A percentile compares a stretch with the other conserved stretches of the same genome.
Evolutionary conservation across 306 rosid species (phyloP).

Genomic region (Medicago ruthenica): DNA sequence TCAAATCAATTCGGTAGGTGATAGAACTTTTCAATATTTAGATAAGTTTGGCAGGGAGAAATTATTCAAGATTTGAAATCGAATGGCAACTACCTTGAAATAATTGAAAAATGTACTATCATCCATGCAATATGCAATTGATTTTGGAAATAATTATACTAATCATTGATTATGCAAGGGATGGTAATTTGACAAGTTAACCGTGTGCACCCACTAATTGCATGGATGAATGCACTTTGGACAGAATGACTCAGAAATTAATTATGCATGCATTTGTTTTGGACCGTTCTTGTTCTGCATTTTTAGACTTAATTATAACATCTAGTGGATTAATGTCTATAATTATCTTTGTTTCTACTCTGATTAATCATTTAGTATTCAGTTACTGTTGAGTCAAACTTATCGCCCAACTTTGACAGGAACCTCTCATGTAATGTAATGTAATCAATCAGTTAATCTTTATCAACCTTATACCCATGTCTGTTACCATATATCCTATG

Average conservation of each 20-base stretch:
- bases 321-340: constrained; percentile 34
- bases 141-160: constrained; percentile 38
- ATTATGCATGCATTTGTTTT: constrained; percentile 38
- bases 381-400: constrained; percentile 25
- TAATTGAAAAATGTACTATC: constrained; percentile 28
- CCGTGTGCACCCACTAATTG: constrained; percentile 37
- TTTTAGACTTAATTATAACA: constrained; percentile 34
- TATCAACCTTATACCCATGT: constrained; percentile 43
- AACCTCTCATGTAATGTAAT: constrained; percentile 17
- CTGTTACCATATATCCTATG: constrained; percentile 23
- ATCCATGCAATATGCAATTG: constrained; percentile 7
- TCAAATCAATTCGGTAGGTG: constrained; percentile 48
- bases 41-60: constrained; percentile 45
- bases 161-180: constrained; percentile 42
- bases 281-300: background rate
- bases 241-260: background rate
- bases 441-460: constrained; percentile 31
- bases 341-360: constrained; percentile 24
- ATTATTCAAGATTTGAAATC: constrained; percentile 43
- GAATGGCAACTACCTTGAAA: constrained; percentile 42
- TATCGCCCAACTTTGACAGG: constrained; percentile 35
- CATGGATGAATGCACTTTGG: constrained; percentile 22
- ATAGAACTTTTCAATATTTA: constrained; percentile 28
- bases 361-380: constrained; percentile 34
- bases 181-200: constrained; percentile 42